Evolutionary conservation across 2,329 filamentous ascomycete species (phyloP).

Genomic region (Venturiaceae sp.): DNA sequence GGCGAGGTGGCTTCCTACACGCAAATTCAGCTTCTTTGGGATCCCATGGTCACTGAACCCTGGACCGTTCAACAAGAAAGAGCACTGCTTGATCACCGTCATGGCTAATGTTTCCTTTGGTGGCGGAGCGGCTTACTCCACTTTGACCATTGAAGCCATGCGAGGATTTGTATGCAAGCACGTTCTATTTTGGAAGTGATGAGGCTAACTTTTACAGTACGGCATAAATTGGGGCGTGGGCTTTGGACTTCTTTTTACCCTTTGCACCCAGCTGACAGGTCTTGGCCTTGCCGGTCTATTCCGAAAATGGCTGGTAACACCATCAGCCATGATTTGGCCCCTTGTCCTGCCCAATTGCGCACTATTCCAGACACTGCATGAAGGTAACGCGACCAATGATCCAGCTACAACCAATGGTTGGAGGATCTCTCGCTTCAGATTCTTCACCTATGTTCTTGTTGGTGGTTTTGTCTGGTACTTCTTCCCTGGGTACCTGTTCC

Average conservation of each 20-base stretch:
- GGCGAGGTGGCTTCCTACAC: constrained; percentile 45
- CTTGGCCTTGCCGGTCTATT: constrained; percentile 18
- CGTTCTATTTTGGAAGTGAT: no score
- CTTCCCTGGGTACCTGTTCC: constrained; percentile 58
- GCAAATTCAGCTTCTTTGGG: constrained; percentile 43
- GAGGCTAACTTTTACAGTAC: constrained; percentile 41
- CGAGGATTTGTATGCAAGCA: no score
- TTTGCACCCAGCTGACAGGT: constrained; percentile 56
- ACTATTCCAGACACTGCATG: constrained; percentile 65
- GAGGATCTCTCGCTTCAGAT: constrained; percentile 54
- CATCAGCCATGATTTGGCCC: constrained; percentile 68
- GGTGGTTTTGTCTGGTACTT: constrained; percentile 47
- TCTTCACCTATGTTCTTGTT: constrained; percentile 40
- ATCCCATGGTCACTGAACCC: constrained; percentile 51
- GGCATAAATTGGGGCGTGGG: constrained; percentile 52
- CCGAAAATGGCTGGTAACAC: constrained; percentile 21
- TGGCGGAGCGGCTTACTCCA: constrained; percentile 35
- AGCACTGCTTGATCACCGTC: constrained; percentile 53
- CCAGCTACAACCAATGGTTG: constrained; percentile 52
- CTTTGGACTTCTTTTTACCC: constrained; percentile 39
- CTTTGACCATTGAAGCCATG: constrained; percentile 7
- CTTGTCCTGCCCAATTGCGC: constrained; percentile 55
- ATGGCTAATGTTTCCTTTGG: constrained; percentile 60
- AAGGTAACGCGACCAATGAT: constrained; percentile 42
- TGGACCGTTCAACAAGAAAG: constrained; percentile 61